A percentile compares a stretch with the other conserved stretches of the same genome.
phyloP scores from a whole-genome alignment of 2,329 filamentous ascomycete species.

The Penicillium crustosum region DNA sequence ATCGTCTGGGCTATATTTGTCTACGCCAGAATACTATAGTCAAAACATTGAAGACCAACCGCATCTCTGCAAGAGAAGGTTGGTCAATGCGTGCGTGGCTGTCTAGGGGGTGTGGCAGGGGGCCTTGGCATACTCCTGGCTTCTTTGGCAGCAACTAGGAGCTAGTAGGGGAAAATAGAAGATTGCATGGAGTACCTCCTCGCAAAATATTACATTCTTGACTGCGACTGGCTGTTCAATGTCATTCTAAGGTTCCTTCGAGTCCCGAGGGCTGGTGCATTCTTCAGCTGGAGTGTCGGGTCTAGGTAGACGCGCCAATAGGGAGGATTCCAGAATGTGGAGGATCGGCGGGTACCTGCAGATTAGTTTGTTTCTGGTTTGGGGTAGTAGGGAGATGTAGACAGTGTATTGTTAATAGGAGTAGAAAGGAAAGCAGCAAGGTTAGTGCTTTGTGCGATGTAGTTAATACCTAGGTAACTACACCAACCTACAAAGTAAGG shows the following conservation, averaged over 20 bases:
- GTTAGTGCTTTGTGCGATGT: neutral
- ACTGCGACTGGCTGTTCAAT: neutral
- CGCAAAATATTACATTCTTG: neutral
- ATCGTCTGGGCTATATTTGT: neutral
- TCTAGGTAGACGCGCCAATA: constrained; percentile 1
- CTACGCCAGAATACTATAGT: neutral
- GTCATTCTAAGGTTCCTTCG: too few species aligned
- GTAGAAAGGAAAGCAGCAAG: neutral
- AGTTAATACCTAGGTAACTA: neutral
- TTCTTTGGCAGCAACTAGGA: neutral
- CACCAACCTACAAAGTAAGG: neutral
- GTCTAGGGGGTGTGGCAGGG: neutral
- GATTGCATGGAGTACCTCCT: neutral
- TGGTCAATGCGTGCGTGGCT: neutral
- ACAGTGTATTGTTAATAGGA: neutral
- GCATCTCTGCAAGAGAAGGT: neutral
- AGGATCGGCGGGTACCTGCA: constrained; percentile 1
- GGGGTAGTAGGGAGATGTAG: neutral
- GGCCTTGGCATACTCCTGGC: neutral
- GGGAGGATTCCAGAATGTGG: neutral
- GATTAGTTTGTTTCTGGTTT: neutral
- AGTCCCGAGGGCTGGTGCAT: too few species aligned
- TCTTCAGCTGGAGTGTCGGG: neutral
- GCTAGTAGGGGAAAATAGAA: neutral
- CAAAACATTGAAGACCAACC: too few species aligned